phyloP scores from a whole-genome alignment of 1,284 basidiomycete genomes.

The Ustilago tritici region DNA sequence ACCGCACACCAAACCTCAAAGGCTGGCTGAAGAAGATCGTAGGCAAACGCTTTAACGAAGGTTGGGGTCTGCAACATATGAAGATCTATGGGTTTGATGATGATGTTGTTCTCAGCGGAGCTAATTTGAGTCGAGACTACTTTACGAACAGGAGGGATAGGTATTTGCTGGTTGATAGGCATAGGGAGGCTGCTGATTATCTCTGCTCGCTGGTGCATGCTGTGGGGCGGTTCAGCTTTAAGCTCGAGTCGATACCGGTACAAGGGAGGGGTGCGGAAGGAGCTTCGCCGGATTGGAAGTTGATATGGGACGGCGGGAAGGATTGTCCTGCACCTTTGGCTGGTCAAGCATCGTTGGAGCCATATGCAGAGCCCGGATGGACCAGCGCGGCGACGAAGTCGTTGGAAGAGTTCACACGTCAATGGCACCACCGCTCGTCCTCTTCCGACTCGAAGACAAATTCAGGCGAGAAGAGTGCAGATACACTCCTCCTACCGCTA shows the following conservation, averaged over 20 bases:
- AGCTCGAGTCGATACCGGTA: slow-evolving; percentile 22
- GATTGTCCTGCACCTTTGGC: slow-evolving; percentile 3
- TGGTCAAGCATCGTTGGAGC: background rate
- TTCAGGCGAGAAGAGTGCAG: slow-evolving; percentile 8
- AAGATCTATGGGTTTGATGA: slow-evolving; percentile 96
- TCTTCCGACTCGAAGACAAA: background rate
- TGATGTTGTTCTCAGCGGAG: slow-evolving; percentile 90
- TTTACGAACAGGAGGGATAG: slow-evolving; percentile 95
- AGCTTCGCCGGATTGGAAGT: slow-evolving; percentile 29
- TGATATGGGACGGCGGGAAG: slow-evolving; percentile 63
- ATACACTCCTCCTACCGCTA: slow-evolving; percentile 67
- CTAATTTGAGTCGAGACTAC: slow-evolving; percentile 94
- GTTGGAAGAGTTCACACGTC: slow-evolving; percentile 45
- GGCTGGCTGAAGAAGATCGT: slow-evolving; percentile 81
- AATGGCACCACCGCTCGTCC: slow-evolving; percentile 36
- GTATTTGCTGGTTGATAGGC: slow-evolving; percentile 81
- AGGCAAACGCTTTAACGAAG: slow-evolving; percentile 94
- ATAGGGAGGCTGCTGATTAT: slow-evolving; percentile 81
- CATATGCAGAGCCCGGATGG: slow-evolving; percentile 46
- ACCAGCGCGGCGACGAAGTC: slow-evolving; percentile 22
- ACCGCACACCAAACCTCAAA: slow-evolving; percentile 82
- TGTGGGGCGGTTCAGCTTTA: slow-evolving; percentile 81
- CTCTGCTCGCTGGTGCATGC: slow-evolving; percentile 82
- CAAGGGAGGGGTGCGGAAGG: background rate
- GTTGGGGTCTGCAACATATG: slow-evolving; percentile 97